Conservation (phyloP, 768 basidiomycete species). For the Trametes meyenii region DNA sequence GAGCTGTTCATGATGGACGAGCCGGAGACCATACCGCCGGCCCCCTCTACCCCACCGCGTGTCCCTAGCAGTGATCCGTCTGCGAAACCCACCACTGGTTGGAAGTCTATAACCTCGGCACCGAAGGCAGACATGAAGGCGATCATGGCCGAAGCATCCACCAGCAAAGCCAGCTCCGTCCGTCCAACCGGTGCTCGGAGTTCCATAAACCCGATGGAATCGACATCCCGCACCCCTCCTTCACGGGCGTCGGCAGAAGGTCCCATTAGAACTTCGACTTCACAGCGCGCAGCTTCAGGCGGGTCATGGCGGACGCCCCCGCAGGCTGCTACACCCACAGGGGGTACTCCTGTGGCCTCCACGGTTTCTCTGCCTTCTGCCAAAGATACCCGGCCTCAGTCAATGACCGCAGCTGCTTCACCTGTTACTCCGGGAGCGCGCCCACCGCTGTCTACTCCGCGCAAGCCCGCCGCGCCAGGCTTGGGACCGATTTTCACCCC, state of each 20-base stretch:
- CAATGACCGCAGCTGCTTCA: background rate
- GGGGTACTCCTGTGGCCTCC: background rate
- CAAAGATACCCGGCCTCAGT: constrained; percentile 1
- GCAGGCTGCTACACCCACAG: constrained; percentile 4
- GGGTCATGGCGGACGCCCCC: constrained; percentile 23
- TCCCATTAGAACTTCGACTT: background rate
- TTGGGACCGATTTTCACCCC: constrained; percentile 73
- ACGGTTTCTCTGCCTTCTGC: background rate
- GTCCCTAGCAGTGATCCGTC: constrained; percentile 10
- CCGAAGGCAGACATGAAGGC: constrained; percentile 83
- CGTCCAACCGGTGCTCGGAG: background rate
- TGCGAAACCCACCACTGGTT: constrained; percentile 30
- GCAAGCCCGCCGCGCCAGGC: constrained; percentile 36
- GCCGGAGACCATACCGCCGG: constrained; percentile 44
- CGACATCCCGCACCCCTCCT: constrained; percentile 7
- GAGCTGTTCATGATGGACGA: constrained; percentile 90
- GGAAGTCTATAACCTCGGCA: constrained; percentile 39
- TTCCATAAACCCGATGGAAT: background rate
- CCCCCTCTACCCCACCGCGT: constrained; percentile 15
- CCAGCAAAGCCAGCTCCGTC: constrained; percentile 21
- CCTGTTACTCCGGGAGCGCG: background rate
- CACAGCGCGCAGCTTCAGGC: background rate
- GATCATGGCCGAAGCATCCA: constrained; percentile 81
- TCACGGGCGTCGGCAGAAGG: constrained; percentile 1
- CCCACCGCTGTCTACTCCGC: constrained; percentile 26